Base-by-base conservation (phyloP, 139 green algal genomes). In the Medakamo hakoo region DNA sequence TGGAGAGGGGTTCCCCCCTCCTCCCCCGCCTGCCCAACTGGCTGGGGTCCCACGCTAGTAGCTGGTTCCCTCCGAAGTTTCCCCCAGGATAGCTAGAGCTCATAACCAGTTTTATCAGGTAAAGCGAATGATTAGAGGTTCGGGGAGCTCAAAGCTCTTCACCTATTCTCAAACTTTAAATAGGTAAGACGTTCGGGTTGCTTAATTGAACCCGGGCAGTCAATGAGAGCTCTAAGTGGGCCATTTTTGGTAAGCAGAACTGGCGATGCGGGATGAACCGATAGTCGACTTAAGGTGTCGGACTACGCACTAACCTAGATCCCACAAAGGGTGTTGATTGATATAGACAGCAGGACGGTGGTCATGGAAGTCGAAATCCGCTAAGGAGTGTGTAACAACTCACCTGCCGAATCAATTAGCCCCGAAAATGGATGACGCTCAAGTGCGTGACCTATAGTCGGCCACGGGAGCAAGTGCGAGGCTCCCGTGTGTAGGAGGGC, bases 371-470 rank as follows among this genome's bases (percentile, higher is more conserved):
- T 93, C 86, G 85, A 85, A 92, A 94, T 85, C 85, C 86, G 86
- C 86, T 94, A 92, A 93, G 84, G 87, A 95, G 84, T 94, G 87
- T 93, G 87, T 93, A 95, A 95, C 85, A 93, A 93, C 85, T 92
- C 85, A 92, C 85, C 87, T 92, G 85, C 85, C 87, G 85, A 95
- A 92, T 94, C 77, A 88, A 92, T 86, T 89, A 90, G 82, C 84
- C 84, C 84, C 81, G 84, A 94, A 94, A 94, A 92, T 94, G 86
- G 85, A 94, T 94, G 84, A 83, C 86, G 84, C 86, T 92, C 66
- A 92, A 92, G 84, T 80, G 86, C 70, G 80, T 73, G 77, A 84
- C 82, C 80, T 87, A 93, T 87, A 88, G 78, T 78, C 79, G 77
- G 82, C 85, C 85, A 89, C 89, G 71, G 76, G 71, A 68, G 79